phyloP scores from a whole-genome alignment of 2,329 filamentous ascomycete species.

The Fusarium liriodendri region DNA sequence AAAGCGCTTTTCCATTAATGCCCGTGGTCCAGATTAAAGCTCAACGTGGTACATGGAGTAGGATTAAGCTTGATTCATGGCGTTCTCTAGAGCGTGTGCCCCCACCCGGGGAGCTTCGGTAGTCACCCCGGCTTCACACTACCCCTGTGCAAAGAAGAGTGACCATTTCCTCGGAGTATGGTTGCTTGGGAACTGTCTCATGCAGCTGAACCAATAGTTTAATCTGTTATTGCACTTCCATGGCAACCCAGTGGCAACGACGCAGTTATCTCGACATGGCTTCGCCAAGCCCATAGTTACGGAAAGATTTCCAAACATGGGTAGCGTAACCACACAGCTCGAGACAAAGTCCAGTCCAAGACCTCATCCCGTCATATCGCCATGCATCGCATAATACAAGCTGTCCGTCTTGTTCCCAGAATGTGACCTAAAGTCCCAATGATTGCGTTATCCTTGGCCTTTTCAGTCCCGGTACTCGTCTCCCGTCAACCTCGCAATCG shows the following conservation, averaged over 20 bases:
- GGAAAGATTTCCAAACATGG: background rate
- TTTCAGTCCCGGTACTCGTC: background rate
- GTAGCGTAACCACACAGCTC: background rate
- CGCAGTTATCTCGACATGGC: background rate
- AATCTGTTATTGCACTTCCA: background rate
- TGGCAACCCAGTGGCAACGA: background rate
- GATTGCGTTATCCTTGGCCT: constrained; percentile 1
- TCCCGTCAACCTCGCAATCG: background rate
- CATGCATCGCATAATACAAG: background rate
- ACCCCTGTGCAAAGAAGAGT: background rate
- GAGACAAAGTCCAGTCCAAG: background rate
- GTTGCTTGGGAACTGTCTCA: background rate
- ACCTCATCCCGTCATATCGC: background rate
- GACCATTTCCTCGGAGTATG: background rate
- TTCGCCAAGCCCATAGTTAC: background rate
- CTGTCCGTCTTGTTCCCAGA: background rate
- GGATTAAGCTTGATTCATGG: constrained; percentile 11
- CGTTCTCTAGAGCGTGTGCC: background rate
- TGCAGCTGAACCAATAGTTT: background rate
- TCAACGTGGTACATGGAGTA: background rate
- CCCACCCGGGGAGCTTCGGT: background rate
- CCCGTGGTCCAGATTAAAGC: background rate
- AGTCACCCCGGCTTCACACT: background rate
- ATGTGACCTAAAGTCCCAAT: background rate
- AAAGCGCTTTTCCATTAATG: background rate